Evolutionary conservation across 1,139 yeast species (phyloP), one percentile per base, ranked within the genome.

Genomic region (Debaryomyces psychrophilus): DNA sequence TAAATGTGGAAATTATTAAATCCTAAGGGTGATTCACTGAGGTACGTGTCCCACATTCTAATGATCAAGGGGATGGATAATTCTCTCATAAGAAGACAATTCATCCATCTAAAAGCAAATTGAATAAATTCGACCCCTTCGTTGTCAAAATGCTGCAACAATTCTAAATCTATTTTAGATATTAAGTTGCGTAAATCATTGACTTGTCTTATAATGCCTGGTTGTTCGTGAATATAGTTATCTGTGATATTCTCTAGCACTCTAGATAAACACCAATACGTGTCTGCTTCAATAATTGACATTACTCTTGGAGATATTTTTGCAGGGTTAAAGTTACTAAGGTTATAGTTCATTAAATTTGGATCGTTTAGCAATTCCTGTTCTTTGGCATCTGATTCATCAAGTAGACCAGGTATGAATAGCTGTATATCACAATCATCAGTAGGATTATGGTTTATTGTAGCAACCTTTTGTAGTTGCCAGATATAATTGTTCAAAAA

Each of bases 61-160:
- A 90, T 83, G 7, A 93, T 88, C 49, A 90, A 78, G 33, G 76
- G 73, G 57, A 93, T 83, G 39, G 85, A 82, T 37, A 93, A 76
- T 61, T 93, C 99, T 54, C 99, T 79, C 99, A 93, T 93, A 45
- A 93, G 72, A 57, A 93, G 71, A 68, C 99, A 93, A 67, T 95
- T 93, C 98, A 95, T 95, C 99, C 99, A 93, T 54, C 99, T 77
- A 69, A 93, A 95, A 25, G 97, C 82, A 67, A 93, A 93, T 64
- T 95, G 99, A 54, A 95, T 83, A 61, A 93, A 93, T 64, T 93
- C 97, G 15, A 93, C 82, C 37, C 87, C 87, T 63, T 93, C 97
- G 1, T 67, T 62, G 46, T 85, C 85, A 53, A 93, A 79, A 68
- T 93, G 99, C 37, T 74, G 73, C 37, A 85, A 83, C 36, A 93